A percentile compares a stretch with the other conserved stretches of the same genome.
These are phyloP conservation scores for Thielaviopsis populi DNA, from an alignment of 2,329 filamentous ascomycete genomes.

Conservation along the genomic window DNA sequence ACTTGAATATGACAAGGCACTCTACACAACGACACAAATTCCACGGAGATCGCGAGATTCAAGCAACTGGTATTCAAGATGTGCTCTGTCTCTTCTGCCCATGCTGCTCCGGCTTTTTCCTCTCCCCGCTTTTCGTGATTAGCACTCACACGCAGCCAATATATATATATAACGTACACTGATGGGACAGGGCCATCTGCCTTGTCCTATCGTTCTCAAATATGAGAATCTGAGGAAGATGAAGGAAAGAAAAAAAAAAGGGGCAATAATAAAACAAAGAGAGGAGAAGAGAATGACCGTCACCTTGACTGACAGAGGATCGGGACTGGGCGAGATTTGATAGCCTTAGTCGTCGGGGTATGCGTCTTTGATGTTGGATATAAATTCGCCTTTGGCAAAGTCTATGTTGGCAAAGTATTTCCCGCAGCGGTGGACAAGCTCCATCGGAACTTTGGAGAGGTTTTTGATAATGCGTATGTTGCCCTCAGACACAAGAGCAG, in stretches of 20 bases:
- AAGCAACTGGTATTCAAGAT: conserved; percentile 1
- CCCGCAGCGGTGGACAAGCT: conserved; percentile 57
- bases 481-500: conserved; percentile 40
- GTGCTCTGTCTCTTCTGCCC: neutral
- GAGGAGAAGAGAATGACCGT: neutral
- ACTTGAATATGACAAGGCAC: neutral
- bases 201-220: neutral
- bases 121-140: neutral
- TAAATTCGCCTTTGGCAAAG: conserved; percentile 46
- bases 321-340: neutral
- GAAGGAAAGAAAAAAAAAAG: conserved; percentile 1
- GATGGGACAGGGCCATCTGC: neutral
- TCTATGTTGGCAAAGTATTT: conserved; percentile 86
- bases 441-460: conserved; percentile 31
- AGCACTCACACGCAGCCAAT: neutral
- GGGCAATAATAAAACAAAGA: conserved; percentile 10
- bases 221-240: neutral
- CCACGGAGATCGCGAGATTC: neutral
- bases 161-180: neutral
- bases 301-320: neutral
- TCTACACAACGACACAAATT: neutral
- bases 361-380: conserved; percentile 66
- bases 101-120: neutral
- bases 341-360: conserved; percentile 63
- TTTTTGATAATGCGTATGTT: conserved; percentile 54